Evolutionary conservation across 169 alveolate species (phyloP).

Genomic region (Cryptosporidium muris): DNA sequence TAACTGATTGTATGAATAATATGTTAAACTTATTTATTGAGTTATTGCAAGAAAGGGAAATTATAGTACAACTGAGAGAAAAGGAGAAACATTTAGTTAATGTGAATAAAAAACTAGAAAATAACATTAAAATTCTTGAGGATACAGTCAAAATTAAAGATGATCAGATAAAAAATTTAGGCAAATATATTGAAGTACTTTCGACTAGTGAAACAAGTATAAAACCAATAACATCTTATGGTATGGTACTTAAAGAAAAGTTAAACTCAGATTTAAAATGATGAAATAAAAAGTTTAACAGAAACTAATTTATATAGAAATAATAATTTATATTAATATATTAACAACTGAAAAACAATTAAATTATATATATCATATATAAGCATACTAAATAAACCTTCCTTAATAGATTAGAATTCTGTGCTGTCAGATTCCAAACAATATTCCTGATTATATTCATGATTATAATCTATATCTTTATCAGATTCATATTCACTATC

Average conservation of each 20-base stretch:
- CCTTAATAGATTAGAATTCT: too few relatives aligned
- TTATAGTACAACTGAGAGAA: too few relatives aligned
- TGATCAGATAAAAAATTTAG: background rate
- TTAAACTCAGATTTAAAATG: background rate
- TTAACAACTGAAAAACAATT: too few relatives aligned
- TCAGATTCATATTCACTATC: conserved; percentile 6
- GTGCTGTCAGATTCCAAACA: too few relatives aligned
- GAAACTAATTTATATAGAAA: background rate
- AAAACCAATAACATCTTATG: too few relatives aligned
- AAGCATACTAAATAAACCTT: too few relatives aligned
- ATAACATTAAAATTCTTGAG: background rate
- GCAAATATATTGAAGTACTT: background rate
- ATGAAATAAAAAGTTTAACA: background rate
- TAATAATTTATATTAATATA: background rate
- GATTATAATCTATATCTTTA: conserved; percentile 14
- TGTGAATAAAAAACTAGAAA: background rate
- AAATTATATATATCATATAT: too few relatives aligned
- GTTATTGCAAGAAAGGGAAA: background rate
- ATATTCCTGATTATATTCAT: background rate
- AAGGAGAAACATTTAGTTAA: background rate
- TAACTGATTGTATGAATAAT: background rate
- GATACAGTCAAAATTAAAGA: background rate
- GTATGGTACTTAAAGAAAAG: too few relatives aligned
- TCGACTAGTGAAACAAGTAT: background rate
- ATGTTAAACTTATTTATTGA: background rate